Evolutionary conservation across 768 basidiomycete species (phyloP).

Genomic region (Pleurotus pulmonarius): DNA sequence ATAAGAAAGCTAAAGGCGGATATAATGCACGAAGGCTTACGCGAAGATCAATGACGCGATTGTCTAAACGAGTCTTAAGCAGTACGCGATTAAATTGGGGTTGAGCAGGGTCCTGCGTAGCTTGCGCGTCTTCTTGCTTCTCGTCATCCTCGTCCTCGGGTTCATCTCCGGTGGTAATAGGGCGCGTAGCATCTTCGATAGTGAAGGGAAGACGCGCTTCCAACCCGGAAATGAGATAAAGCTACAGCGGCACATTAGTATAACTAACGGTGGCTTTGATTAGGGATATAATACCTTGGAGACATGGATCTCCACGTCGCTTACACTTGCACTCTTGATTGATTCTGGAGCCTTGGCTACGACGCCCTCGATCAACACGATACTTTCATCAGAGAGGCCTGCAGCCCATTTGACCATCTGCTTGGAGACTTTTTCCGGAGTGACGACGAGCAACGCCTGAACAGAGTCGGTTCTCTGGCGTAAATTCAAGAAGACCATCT

Average conservation of each 20-base stretch:
- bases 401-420: constrained; percentile 97
- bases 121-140: background rate
- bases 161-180: constrained; percentile 67
- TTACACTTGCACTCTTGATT: constrained; percentile 90
- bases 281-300: constrained; percentile 49
- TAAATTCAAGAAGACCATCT: constrained; percentile 92
- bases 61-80: constrained; percentile 91
- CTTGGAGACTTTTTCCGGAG: constrained; percentile 80
- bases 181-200: constrained; percentile 86
- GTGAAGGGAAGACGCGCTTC: constrained; percentile 85
- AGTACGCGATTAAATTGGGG: constrained; percentile 75
- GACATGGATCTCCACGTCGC: constrained; percentile 85
- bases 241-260: constrained; percentile 34
- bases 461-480: constrained; percentile 86
- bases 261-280: background rate
- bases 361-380: constrained; percentile 84
- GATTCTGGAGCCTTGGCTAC: constrained; percentile 75
- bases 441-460: constrained; percentile 75
- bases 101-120: constrained; percentile 3
- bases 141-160: constrained; percentile 36
- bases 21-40: constrained; percentile 39
- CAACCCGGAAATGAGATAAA: constrained; percentile 78
- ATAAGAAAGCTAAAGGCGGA: background rate
- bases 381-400: constrained; percentile 76
- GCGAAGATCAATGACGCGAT: constrained; percentile 90